Conservation (phyloP, 164 flowering plant species). For the Buxus sempervirens region DNA sequence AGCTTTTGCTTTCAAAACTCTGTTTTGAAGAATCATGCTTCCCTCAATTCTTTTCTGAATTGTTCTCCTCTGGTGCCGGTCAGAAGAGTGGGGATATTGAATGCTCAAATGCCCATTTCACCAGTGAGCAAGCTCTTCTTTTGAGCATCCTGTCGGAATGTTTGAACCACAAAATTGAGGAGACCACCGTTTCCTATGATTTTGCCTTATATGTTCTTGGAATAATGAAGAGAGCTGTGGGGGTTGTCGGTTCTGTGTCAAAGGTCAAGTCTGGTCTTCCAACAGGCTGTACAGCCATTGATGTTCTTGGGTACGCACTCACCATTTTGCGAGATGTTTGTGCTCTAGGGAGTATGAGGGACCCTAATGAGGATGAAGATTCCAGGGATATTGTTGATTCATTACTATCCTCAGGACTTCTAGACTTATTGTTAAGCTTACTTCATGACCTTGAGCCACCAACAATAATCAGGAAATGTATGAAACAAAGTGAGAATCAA, state of each 20-base stretch:
- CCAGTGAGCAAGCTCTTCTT: slow-evolving; percentile 57
- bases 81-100: slow-evolving; percentile 7
- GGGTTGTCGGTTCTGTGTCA: slow-evolving; percentile 27
- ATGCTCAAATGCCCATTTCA: slow-evolving; percentile 22
- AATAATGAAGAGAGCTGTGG: slow-evolving; percentile 46
- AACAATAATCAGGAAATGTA: slow-evolving; percentile 52
- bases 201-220: slow-evolving; percentile 45
- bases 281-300: slow-evolving; percentile 44
- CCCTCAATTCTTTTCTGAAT: slow-evolving; percentile 30
- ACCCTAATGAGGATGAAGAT: slow-evolving; percentile 14
- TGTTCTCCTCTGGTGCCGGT: slow-evolving; percentile 15
- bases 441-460: slow-evolving; percentile 80
- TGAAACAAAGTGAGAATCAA: slow-evolving; percentile 25
- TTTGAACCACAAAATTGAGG: slow-evolving; percentile 41
- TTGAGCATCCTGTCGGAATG: slow-evolving; percentile 52
- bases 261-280: slow-evolving; percentile 45
- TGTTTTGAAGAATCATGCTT: slow-evolving; percentile 57
- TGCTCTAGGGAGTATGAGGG: slow-evolving; percentile 28
- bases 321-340: slow-evolving; percentile 68
- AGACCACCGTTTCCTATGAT: slow-evolving; percentile 35
- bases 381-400: slow-evolving; percentile 31
- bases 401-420: slow-evolving; percentile 46
- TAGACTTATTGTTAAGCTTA: slow-evolving; percentile 47
- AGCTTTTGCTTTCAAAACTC: slow-evolving; percentile 52
- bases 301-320: slow-evolving; percentile 70